Conservation (phyloP, 2,329 filamentous ascomycete species). For the Trematosphaeria pertusa region DNA sequence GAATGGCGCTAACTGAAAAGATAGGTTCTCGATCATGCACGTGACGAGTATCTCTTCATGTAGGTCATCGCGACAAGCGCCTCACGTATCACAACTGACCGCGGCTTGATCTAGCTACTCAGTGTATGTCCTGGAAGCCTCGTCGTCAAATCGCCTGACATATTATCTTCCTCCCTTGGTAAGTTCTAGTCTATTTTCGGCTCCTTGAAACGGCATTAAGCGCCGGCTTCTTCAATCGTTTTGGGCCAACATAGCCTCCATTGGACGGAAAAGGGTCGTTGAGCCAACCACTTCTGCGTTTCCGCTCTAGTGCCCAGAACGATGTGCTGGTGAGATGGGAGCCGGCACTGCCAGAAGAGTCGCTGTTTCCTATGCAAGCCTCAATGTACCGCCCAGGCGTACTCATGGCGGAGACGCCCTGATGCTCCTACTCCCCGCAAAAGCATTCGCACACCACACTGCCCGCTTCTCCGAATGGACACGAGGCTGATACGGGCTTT, state of each 20-base stretch:
- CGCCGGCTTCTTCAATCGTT: slow-evolving; percentile 35
- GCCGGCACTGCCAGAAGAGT: slow-evolving; percentile 4
- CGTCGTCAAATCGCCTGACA: slow-evolving; percentile 56
- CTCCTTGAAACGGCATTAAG: slow-evolving; percentile 38
- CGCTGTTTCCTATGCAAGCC: slow-evolving; percentile 21
- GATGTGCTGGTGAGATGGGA: too few species aligned
- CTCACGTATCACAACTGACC: too few species aligned
- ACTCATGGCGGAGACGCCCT: slow-evolving; percentile 13
- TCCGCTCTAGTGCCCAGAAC: too few species aligned
- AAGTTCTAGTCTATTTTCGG: slow-evolving; percentile 42
- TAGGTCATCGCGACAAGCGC: too few species aligned
- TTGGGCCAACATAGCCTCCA: slow-evolving; percentile 41
- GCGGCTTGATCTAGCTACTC: slow-evolving; percentile 54
- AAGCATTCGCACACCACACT: not conserved
- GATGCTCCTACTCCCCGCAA: slow-evolving; percentile 3
- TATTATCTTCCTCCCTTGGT: slow-evolving; percentile 58
- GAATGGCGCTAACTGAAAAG: slow-evolving; percentile 46
- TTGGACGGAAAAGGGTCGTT: slow-evolving; percentile 14
- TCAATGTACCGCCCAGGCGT: slow-evolving; percentile 36
- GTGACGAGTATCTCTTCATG: slow-evolving; percentile 81
- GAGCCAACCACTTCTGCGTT: slow-evolving; percentile 25
- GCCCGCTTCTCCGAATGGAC: slow-evolving; percentile 4
- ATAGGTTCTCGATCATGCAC: slow-evolving; percentile 67
- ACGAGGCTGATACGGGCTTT: slow-evolving; percentile 38
- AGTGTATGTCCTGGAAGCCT: slow-evolving; percentile 62